phyloP scores from a whole-genome alignment of 805 yeast genomes.

The Alloascoidea africana region DNA sequence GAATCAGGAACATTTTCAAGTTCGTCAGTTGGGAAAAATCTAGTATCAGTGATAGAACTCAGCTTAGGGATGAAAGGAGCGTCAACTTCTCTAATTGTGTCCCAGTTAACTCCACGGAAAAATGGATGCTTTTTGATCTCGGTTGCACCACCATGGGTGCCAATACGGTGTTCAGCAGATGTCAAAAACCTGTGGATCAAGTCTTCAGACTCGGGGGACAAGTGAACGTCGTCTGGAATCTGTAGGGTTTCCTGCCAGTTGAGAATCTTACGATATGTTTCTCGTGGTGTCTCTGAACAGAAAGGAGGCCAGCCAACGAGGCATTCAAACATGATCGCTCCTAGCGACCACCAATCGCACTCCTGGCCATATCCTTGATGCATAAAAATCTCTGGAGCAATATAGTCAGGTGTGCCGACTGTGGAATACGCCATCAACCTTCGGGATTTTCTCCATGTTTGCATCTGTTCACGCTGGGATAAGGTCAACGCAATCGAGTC shows the following conservation, averaged over 20 bases:
- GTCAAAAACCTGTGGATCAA: slow-evolving; percentile 65
- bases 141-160: slow-evolving; percentile 82
- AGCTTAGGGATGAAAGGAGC: slow-evolving; percentile 92
- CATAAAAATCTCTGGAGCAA: slow-evolving; percentile 87
- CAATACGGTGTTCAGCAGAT: slow-evolving; percentile 65
- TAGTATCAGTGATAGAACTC: slow-evolving; percentile 84
- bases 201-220: slow-evolving; percentile 81
- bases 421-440: slow-evolving; percentile 92
- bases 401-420: slow-evolving; percentile 92
- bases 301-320: slow-evolving; percentile 96
- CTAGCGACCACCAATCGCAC: slow-evolving; percentile 97
- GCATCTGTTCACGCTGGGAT: slow-evolving; percentile 89
- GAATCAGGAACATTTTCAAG: slow-evolving; percentile 88
- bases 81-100: slow-evolving; percentile 68
- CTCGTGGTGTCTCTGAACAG: slow-evolving; percentile 89
- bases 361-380: slow-evolving; percentile 94
- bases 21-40: slow-evolving; percentile 97
- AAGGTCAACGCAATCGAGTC: slow-evolving; percentile 93
- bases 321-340: slow-evolving; percentile 95
- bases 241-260: slow-evolving; percentile 82
- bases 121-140: slow-evolving; percentile 86
- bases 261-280: slow-evolving; percentile 79
- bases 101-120: slow-evolving; percentile 94
- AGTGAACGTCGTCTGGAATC: slow-evolving; percentile 85
- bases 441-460: slow-evolving; percentile 89